A percentile compares a stretch with the other conserved stretches of the same genome.
Evolutionary conservation across 345 rosid genomes (phyloP).

Genomic region (Rhizophora apiculata): DNA sequence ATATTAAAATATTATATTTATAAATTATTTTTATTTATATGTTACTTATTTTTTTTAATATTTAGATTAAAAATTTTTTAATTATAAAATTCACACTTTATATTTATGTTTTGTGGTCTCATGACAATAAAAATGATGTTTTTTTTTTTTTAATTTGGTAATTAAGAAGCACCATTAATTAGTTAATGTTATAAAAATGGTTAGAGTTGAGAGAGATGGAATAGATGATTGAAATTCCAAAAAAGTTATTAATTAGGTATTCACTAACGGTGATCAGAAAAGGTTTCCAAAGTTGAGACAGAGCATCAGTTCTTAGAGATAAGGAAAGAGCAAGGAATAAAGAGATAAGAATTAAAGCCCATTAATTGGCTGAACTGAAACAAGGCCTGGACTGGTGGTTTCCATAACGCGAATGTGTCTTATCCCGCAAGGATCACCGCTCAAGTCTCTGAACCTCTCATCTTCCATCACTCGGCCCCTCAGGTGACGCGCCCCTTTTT

Average conservation of each 20-base stretch:
- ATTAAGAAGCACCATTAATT: slow-evolving; percentile 21
- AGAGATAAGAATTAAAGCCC: not conserved
- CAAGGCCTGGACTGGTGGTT: slow-evolving; percentile 17
- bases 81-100: too few relatives aligned
- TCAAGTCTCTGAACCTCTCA: too few relatives aligned
- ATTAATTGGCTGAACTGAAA: slow-evolving; percentile 19
- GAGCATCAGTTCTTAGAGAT: slow-evolving; percentile 13
- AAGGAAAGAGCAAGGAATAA: not conserved
- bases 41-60: too few relatives aligned
- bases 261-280: slow-evolving; percentile 18
- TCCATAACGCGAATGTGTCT: slow-evolving; percentile 37
- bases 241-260: slow-evolving; percentile 26
- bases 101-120: too few relatives aligned
- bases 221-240: slow-evolving; percentile 26
- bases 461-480: not conserved
- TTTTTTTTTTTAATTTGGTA: not conserved
- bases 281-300: slow-evolving; percentile 33
- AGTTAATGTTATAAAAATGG: slow-evolving; percentile 15
- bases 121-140: too few relatives aligned
- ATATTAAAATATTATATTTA: too few relatives aligned
- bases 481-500: not conserved
- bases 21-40: too few relatives aligned
- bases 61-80: too few relatives aligned
- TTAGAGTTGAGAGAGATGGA: slow-evolving; percentile 27
- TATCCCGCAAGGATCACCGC: not conserved